Percentiles rank a stretch among this genome's conserved stretches.
Evolutionary conservation across 352 stramenopile genomes (phyloP).

Genomic region (Pythium dissimile): DNA sequence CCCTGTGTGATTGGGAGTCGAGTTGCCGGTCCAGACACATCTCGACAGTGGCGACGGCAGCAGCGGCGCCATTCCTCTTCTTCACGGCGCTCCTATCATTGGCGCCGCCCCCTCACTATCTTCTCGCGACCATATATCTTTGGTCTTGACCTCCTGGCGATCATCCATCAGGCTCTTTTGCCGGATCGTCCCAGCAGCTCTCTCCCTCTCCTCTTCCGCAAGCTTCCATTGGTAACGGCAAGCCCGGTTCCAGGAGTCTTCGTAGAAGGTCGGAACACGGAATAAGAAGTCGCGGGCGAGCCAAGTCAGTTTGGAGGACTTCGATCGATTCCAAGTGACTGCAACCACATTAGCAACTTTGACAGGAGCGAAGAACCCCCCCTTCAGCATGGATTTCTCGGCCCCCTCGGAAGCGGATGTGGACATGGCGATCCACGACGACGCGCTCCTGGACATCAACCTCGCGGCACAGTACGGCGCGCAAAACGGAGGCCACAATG

Average conservation of each 20-base stretch:
- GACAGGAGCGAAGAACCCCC: neutral
- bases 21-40: slow-evolving; percentile 5
- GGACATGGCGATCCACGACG: slow-evolving; percentile 72
- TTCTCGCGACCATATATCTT: too few species aligned
- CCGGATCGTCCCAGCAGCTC: neutral
- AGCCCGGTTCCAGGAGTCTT: slow-evolving; percentile 1
- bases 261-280: slow-evolving; percentile 10
- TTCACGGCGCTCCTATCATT: too few species aligned
- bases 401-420: slow-evolving; percentile 53
- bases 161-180: too few species aligned
- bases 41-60: neutral
- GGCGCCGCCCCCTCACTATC: too few species aligned
- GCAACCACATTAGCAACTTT: slow-evolving; percentile 2
- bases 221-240: neutral
- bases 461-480: slow-evolving; percentile 40
- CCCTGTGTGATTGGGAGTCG: slow-evolving; percentile 16
- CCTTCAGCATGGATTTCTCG: slow-evolving; percentile 59
- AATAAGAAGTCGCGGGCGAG: slow-evolving; percentile 17
- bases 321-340: slow-evolving; percentile 9
- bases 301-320: slow-evolving; percentile 18
- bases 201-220: neutral
- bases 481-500: neutral
- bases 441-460: slow-evolving; percentile 51
- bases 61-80: too few species aligned
- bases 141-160: too few species aligned